Base-by-base conservation (phyloP, 2,329 filamentous ascomycete species). In the Trichophyton equinum region DNA sequence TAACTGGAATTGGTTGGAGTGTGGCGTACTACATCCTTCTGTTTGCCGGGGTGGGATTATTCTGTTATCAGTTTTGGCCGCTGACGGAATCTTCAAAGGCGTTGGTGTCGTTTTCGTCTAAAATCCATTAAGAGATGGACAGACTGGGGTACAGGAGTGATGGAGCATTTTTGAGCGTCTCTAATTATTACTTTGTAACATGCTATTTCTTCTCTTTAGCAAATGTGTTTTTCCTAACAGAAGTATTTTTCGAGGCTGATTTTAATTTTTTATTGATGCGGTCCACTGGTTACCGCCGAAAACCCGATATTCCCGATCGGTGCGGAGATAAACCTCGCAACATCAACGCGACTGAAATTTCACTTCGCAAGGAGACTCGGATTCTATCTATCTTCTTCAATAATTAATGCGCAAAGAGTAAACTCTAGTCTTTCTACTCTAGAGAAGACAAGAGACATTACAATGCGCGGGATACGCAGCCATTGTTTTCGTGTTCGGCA, bases 21-120 rank as follows among this genome's bases (percentile, higher is more conserved):
- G 73, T 87, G 2, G 77, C 82, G 1, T 97, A 97, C 72, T 97
- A 97, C 71, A 61, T 81, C 1, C 73, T 96, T 51, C 79, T 97
- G 1, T 76, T 94, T 1, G 78, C 74, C 0, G 94, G 94, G 1
- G 84, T 87, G 1, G 73, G 83, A 51, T 77, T 79, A 2, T 99
- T 94, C 78, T 90, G 85, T 72, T 79, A 73, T 66, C 78, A 82
- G 58, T 70, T 97, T 57, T 92, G 87, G 78, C 75, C 79, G 0
- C 76, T 94, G 73, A 95, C 91, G 0, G 79, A 85, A 67, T 77
- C 75, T 6, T 63, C 68, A 8, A 64, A 70, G 62, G 74, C 70
- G 3, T 63, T 78, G 63, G 70, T 69, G 22, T 67, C 68, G 0
- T 75, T 76, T 59, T 60, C 66, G 11, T 6, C 27, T 6, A 36